phyloP scores from a whole-genome alignment of 1,284 basidiomycete species.

The Melampsora abietis-canadensis region DNA sequence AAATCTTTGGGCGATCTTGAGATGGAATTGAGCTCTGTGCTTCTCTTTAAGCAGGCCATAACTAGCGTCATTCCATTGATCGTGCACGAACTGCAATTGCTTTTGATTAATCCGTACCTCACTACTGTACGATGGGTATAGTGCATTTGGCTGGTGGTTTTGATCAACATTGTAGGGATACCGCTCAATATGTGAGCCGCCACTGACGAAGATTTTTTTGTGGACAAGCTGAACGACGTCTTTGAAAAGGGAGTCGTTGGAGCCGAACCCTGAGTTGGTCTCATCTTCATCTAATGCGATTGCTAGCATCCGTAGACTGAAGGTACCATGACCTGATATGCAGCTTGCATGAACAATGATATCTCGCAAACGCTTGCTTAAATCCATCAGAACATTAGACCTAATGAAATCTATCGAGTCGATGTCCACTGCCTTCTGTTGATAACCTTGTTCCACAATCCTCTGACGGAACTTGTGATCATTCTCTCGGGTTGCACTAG shows the following conservation, averaged over 20 bases:
- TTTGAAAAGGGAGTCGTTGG: not conserved
- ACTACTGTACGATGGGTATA: not conserved
- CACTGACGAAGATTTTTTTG: not conserved
- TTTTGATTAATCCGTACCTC: too few relatives aligned
- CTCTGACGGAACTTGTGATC: not conserved
- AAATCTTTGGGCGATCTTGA: not conserved
- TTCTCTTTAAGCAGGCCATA: not conserved
- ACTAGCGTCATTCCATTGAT: constrained; percentile 4
- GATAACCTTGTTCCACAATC: too few relatives aligned
- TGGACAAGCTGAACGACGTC: not conserved
- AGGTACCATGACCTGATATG: not conserved
- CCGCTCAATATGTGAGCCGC: not conserved
- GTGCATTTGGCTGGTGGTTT: not conserved
- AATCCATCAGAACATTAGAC: not conserved
- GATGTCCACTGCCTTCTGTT: not conserved
- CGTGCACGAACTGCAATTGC: not conserved
- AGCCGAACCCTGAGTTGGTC: too few relatives aligned
- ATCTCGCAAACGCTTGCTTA: not conserved
- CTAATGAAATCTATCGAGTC: not conserved
- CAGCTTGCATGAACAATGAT: not conserved
- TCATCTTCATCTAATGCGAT: not conserved
- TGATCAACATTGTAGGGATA: not conserved
- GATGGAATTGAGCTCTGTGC: not conserved
- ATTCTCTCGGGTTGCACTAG: not conserved
- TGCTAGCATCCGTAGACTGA: not conserved